A percentile compares a stretch with the other conserved stretches of the same genome.
Evolutionary conservation across 805 yeast species (phyloP).

Genomic region (Spathaspora hagerdaliae): DNA sequence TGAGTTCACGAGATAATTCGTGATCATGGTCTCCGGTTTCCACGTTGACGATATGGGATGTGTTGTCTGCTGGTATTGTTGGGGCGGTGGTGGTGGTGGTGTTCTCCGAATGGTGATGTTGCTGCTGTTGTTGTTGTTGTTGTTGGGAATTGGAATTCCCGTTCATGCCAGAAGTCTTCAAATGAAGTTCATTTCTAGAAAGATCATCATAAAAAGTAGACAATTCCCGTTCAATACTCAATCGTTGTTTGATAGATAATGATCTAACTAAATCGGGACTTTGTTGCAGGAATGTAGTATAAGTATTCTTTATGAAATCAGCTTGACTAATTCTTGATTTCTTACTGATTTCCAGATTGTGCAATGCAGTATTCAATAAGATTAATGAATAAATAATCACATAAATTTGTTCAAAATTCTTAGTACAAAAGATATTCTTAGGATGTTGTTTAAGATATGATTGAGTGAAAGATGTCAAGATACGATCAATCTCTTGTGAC

Average conservation of each 20-base stretch:
- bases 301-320: constrained; percentile 40
- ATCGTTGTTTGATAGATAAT: constrained; percentile 33
- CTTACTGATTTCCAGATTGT: constrained; percentile 43
- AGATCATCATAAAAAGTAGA: constrained; percentile 43
- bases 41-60: background rate
- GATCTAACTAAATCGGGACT: constrained; percentile 17
- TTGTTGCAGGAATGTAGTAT: constrained; percentile 38
- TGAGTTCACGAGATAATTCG: constrained; percentile 21
- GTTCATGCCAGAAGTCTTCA: constrained; percentile 20
- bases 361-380: constrained; percentile 73
- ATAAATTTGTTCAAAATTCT: constrained; percentile 54
- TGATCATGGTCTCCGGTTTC: background rate
- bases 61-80: constrained; percentile 1
- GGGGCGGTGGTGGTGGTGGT: background rate
- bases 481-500: constrained; percentile 74
- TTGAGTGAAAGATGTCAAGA: constrained; percentile 63
- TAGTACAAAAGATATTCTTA: constrained; percentile 45
- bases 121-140: background rate
- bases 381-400: constrained; percentile 68
- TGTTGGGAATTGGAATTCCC: background rate
- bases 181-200: constrained; percentile 33
- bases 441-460: constrained; percentile 56
- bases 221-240: constrained; percentile 44
- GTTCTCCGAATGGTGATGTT: background rate
- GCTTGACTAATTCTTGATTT: constrained; percentile 36